Conservation (phyloP, 2,329 filamentous ascomycete species). For the Fusarium chuoi region DNA sequence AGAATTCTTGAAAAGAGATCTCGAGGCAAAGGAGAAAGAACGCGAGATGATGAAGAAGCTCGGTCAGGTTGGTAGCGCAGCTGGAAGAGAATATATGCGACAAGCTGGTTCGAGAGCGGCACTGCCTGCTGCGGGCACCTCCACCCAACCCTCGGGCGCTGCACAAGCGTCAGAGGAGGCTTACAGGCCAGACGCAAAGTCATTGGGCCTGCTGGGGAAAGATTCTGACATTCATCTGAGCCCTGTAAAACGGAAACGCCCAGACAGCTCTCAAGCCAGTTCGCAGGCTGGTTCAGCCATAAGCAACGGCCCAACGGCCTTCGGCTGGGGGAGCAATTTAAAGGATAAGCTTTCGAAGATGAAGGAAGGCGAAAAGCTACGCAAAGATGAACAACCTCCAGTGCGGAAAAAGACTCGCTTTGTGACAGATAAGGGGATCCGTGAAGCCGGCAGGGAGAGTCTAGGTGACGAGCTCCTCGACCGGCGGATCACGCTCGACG, state of each 20-base stretch:
- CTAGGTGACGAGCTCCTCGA: constrained; percentile 63
- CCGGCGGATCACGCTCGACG: constrained; percentile 51
- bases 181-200: constrained; percentile 55
- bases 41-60: constrained; percentile 76
- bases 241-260: constrained; percentile 70
- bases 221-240: constrained; percentile 64
- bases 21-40: constrained; percentile 77
- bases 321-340: constrained; percentile 69
- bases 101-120: constrained; percentile 41
- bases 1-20: constrained; percentile 71
- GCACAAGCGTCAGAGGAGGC: constrained; percentile 42
- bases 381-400: constrained; percentile 52
- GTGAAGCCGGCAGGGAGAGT: constrained; percentile 80
- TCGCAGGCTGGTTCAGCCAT: constrained; percentile 50
- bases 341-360: constrained; percentile 68
- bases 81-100: constrained; percentile 77
- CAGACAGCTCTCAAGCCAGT: constrained; percentile 53
- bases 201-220: constrained; percentile 48
- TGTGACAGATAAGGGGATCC: constrained; percentile 79
- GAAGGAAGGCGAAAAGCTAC: constrained; percentile 68
- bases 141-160: constrained; percentile 31
- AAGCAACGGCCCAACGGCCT: constrained; percentile 44
- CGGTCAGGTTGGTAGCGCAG: constrained; percentile 69
- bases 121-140: constrained; percentile 16
- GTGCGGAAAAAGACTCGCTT: constrained; percentile 82